phyloP scores from a whole-genome alignment of 345 rosid genomes.

The Salix exigua region DNA sequence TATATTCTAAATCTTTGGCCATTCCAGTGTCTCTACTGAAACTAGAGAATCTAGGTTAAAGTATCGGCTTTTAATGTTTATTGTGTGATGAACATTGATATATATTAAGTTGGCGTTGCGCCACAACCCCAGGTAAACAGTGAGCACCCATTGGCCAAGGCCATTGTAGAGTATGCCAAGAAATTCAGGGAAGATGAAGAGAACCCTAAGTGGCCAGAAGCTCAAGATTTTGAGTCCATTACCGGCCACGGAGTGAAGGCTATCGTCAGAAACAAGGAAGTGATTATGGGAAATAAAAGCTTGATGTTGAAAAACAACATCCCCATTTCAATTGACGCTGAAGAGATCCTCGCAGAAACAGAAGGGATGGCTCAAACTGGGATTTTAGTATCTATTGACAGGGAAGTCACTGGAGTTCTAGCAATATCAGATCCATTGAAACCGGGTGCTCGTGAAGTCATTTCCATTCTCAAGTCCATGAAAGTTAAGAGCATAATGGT shows the following conservation, averaged over 20 bases:
- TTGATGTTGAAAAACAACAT: slow-evolving; percentile 50
- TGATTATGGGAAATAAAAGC: slow-evolving; percentile 77
- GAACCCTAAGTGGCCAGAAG: slow-evolving; percentile 82
- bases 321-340: slow-evolving; percentile 51
- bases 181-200: slow-evolving; percentile 77
- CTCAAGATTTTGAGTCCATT: slow-evolving; percentile 57
- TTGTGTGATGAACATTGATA: not conserved
- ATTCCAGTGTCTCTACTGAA: not conserved
- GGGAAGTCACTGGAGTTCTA: slow-evolving; percentile 56
- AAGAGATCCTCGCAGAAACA: slow-evolving; percentile 64
- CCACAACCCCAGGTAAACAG: slow-evolving; percentile 54
- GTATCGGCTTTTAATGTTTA: not conserved
- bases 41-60: not conserved
- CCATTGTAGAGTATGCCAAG: slow-evolving; percentile 72
- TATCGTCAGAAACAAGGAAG: slow-evolving; percentile 49
- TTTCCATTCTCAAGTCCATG: slow-evolving; percentile 79
- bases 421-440: slow-evolving; percentile 82
- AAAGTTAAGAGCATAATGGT: slow-evolving; percentile 75
- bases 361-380: slow-evolving; percentile 84
- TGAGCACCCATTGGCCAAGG: slow-evolving; percentile 91
- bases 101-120: not conserved
- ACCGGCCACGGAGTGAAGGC: slow-evolving; percentile 91
- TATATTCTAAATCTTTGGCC: not conserved
- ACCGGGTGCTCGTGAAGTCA: slow-evolving; percentile 64
- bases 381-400: slow-evolving; percentile 62